Evolutionary conservation across 176 grass and related monocot genomes (phyloP).

Genomic region (Musa beccarii): DNA sequence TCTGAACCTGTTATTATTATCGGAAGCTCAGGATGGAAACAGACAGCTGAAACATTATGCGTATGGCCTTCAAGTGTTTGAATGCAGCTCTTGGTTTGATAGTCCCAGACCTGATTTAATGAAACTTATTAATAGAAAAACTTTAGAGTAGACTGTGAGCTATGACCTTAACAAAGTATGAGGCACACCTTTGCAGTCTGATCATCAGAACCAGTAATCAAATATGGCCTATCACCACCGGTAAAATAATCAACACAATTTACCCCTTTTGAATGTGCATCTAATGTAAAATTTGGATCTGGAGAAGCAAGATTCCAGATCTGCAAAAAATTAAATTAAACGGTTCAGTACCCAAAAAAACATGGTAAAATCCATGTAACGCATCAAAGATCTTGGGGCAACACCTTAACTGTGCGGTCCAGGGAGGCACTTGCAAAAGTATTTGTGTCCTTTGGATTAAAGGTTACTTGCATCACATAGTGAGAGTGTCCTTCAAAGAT

Average conservation of each 20-base stretch:
- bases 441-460: conserved; percentile 97
- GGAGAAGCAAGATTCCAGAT: conserved; percentile 80
- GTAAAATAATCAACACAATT: conserved; percentile 82
- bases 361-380: not conserved
- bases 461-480: conserved; percentile 99
- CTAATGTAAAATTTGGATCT: conserved; percentile 63
- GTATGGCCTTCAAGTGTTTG: conserved; percentile 70
- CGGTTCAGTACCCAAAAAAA: not conserved
- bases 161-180: not conserved
- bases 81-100: conserved; percentile 67
- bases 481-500: conserved; percentile 99
- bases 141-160: not conserved
- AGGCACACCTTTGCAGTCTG: conserved; percentile 52
- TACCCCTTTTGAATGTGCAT: conserved; percentile 62
- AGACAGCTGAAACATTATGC: conserved; percentile 47
- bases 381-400: not conserved
- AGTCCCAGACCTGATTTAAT: conserved; percentile 63
- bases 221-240: conserved; percentile 28
- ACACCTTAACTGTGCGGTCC: conserved; percentile 93
- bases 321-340: conserved; percentile 21
- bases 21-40: conserved; percentile 49
- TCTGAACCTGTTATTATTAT: conserved; percentile 78
- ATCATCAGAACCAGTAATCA: conserved; percentile 54
- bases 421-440: conserved; percentile 98
- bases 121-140: conserved; percentile 13